phyloP scores from a whole-genome alignment of 106 monocot species.

The Chionographis japonica region DNA sequence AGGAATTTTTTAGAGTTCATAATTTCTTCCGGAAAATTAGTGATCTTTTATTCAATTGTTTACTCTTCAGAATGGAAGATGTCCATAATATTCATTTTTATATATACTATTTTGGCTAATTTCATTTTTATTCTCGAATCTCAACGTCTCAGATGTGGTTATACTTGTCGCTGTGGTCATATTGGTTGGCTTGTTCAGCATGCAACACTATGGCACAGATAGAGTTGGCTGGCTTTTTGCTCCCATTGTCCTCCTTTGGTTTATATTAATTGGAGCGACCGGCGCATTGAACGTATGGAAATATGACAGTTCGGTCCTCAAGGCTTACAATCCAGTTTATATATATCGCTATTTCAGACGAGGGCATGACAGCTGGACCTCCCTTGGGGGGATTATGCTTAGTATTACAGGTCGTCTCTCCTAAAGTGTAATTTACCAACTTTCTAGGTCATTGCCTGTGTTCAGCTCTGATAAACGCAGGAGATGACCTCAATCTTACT shows the following conservation, averaged over 20 bases:
- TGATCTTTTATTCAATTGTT: no score
- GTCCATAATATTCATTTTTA: no score
- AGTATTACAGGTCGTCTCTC: constrained; percentile 65
- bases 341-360: constrained; percentile 65
- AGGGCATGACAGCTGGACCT: constrained; percentile 52
- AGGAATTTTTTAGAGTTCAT: no score
- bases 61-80: no score
- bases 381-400: constrained; percentile 94
- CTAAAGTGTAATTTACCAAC: background rate
- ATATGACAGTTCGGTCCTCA: constrained; percentile 67
- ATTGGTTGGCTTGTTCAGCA: constrained; percentile 62
- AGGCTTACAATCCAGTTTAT: constrained; percentile 75
- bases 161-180: constrained; percentile 80
- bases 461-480: background rate
- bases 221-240: constrained; percentile 91
- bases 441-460: background rate
- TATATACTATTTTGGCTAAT: background rate
- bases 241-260: constrained; percentile 83
- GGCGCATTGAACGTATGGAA: constrained; percentile 78
- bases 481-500: no score
- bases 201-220: constrained; percentile 83
- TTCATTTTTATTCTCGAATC: background rate
- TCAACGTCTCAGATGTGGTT: constrained; percentile 60
- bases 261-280: constrained; percentile 72
- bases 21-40: no score